Evolutionary conservation across 2,329 filamentous ascomycete species (phyloP).

Genomic region (Canariomyces notabilis): DNA sequence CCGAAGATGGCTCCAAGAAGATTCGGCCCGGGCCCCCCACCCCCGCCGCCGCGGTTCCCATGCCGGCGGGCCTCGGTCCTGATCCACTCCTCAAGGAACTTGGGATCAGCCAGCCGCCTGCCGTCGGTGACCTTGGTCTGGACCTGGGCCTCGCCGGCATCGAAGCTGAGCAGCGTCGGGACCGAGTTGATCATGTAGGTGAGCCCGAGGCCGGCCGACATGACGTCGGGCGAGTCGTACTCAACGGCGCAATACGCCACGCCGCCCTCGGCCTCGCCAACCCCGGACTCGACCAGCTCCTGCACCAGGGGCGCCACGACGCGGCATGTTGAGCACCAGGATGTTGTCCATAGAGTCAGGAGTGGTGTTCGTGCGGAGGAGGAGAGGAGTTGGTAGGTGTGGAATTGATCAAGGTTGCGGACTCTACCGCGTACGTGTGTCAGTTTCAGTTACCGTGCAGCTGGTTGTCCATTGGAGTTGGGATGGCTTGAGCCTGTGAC

Average conservation of each 20-base stretch:
- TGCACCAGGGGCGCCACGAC: slow-evolving; percentile 45
- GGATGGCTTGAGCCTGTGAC: neutral
- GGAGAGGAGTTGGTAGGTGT: slow-evolving; percentile 51
- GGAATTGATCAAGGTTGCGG: slow-evolving; percentile 49
- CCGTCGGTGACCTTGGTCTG: slow-evolving; percentile 47
- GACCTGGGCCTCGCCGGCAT: slow-evolving; percentile 48
- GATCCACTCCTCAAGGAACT: slow-evolving; percentile 49
- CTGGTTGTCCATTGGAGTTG: neutral
- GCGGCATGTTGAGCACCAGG: slow-evolving; percentile 52
- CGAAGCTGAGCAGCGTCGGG: slow-evolving; percentile 55
- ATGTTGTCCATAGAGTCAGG: slow-evolving; percentile 57
- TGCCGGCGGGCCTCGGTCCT: slow-evolving; percentile 28
- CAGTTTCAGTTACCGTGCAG: neutral
- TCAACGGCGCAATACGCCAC: slow-evolving; percentile 51
- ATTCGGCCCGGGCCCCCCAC: slow-evolving; percentile 20
- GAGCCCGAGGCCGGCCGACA: slow-evolving; percentile 43
- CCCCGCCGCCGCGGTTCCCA: slow-evolving; percentile 39
- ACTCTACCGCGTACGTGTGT: slow-evolving; percentile 37
- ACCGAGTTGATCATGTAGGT: slow-evolving; percentile 55
- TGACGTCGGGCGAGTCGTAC: slow-evolving; percentile 54
- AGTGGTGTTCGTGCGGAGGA: slow-evolving; percentile 50
- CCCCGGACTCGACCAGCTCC: slow-evolving; percentile 44
- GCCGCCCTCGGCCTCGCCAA: slow-evolving; percentile 52
- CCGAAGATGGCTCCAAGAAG: slow-evolving; percentile 40
- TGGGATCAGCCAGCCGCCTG: slow-evolving; percentile 42